phyloP scores from a whole-genome alignment of 345 rosid species.

The Sapria himalayana region DNA sequence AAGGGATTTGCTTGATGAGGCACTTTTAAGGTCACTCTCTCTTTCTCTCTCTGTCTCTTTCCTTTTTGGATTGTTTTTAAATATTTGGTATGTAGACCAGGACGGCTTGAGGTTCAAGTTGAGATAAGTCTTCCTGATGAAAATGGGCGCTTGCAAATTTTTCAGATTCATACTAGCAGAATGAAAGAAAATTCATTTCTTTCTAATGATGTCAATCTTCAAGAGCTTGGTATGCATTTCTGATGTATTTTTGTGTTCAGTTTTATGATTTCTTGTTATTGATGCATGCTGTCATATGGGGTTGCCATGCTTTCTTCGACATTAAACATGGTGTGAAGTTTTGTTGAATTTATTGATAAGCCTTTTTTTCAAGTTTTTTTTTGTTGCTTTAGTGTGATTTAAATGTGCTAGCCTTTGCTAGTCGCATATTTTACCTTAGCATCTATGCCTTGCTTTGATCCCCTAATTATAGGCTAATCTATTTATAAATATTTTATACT shows the following conservation, averaged over 20 bases:
- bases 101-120: slow-evolving; percentile 95
- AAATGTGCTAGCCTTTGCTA: too few species aligned
- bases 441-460: too few species aligned
- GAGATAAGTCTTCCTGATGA: slow-evolving; percentile 99
- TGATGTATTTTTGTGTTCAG: slow-evolving; percentile 2
- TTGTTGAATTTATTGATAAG: too few species aligned
- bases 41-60: slow-evolving; percentile 5
- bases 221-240: slow-evolving; percentile 55
- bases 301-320: too few species aligned
- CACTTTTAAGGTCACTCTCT: slow-evolving; percentile 63
- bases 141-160: slow-evolving; percentile 86
- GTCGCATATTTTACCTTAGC: too few species aligned
- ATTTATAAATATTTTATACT: too few species aligned
- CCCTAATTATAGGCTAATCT: too few species aligned
- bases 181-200: slow-evolving; percentile 97
- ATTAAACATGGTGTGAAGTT: too few species aligned
- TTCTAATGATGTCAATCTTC: slow-evolving; percentile 63
- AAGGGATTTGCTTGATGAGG: slow-evolving; percentile 97
- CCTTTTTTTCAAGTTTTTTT: too few species aligned
- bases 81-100: slow-evolving; percentile 42
- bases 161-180: slow-evolving; percentile 91
- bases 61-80: not conserved
- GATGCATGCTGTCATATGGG: too few species aligned
- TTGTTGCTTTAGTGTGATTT: not conserved
- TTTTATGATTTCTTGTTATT: not conserved